Evolutionary conservation across 2,329 filamentous ascomycete species (phyloP).

Genomic region (Apiospora aurea): DNA sequence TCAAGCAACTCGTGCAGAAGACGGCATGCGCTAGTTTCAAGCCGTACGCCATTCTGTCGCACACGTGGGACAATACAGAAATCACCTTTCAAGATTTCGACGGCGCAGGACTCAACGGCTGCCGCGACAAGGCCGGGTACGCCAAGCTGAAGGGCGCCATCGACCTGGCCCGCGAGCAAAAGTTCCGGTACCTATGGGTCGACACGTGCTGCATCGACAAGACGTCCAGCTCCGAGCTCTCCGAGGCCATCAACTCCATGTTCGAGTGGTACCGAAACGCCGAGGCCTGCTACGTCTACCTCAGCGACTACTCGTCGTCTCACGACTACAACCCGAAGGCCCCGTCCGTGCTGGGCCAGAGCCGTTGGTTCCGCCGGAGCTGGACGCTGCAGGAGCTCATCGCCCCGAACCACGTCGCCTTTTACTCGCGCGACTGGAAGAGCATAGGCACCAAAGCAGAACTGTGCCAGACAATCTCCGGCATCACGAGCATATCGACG

Average conservation of each 20-base stretch:
- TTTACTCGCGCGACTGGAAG: slow-evolving; percentile 17
- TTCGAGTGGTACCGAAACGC: slow-evolving; percentile 20
- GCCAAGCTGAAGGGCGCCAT: slow-evolving; percentile 7
- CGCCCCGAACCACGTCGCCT: slow-evolving; percentile 1
- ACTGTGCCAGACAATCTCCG: not conserved
- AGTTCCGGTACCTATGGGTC: not conserved
- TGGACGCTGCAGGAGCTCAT: slow-evolving; percentile 25
- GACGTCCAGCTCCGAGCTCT: slow-evolving; percentile 22
- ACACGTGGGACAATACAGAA: slow-evolving; percentile 22
- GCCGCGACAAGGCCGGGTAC: slow-evolving; percentile 5
- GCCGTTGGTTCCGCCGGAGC: slow-evolving; percentile 20
- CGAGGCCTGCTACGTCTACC: slow-evolving; percentile 19
- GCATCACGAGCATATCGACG: slow-evolving; percentile 12
- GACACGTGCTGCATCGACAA: slow-evolving; percentile 25
- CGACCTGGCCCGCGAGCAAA: not conserved
- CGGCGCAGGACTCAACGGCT: not conserved
- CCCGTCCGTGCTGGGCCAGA: not conserved
- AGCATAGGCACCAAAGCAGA: slow-evolving; percentile 14
- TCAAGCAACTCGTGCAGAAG: not conserved
- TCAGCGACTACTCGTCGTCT: not conserved
- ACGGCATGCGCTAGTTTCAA: not conserved
- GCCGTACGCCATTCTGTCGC: slow-evolving; percentile 17
- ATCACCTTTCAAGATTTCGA: slow-evolving; percentile 1
- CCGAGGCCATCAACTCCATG: slow-evolving; percentile 24
- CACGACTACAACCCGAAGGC: not conserved